Percentiles rank a stretch among this genome's conserved stretches.
phyloP scores from a whole-genome alignment of 768 basidiomycete species.

The Suillus cothurnatus region DNA sequence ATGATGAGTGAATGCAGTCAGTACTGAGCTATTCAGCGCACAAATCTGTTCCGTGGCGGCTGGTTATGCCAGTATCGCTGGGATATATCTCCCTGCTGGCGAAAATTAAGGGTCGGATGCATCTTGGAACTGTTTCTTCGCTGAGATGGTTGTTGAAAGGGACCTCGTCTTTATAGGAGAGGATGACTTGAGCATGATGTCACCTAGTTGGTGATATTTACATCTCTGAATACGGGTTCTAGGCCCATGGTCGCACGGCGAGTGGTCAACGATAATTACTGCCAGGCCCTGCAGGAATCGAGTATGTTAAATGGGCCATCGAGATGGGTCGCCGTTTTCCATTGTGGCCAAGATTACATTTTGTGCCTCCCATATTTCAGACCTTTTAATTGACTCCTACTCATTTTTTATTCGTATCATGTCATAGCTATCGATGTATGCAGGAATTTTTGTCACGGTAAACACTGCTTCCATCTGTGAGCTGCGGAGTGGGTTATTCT shows the following conservation, averaged over 20 bases:
- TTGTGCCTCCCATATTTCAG: not conserved
- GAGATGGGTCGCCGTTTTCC: not conserved
- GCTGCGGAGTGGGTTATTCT: constrained; percentile 12
- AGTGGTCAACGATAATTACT: not conserved
- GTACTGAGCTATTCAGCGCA: constrained; percentile 14
- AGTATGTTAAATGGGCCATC: not conserved
- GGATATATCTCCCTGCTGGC: constrained; percentile 26
- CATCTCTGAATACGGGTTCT: too few species aligned
- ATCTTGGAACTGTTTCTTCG: constrained; percentile 16
- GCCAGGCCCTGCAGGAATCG: not conserved
- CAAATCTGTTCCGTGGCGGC: constrained; percentile 34
- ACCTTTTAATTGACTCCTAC: too few species aligned
- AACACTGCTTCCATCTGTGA: constrained; percentile 10
- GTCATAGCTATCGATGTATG: constrained; percentile 6
- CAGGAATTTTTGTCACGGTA: constrained; percentile 15
- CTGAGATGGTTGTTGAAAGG: constrained; percentile 7
- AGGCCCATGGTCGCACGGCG: too few species aligned
- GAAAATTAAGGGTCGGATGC: constrained; percentile 25
- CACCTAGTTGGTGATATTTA: constrained; percentile 20
- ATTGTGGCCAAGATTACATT: not conserved
- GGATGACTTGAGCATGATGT: constrained; percentile 27
- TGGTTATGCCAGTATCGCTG: constrained; percentile 37
- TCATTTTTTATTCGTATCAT: too few species aligned
- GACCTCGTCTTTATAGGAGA: constrained; percentile 24
- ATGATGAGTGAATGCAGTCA: constrained; percentile 1